phyloP scores from a whole-genome alignment of 169 alveolate species.

The Plasmodium vinckei region DNA sequence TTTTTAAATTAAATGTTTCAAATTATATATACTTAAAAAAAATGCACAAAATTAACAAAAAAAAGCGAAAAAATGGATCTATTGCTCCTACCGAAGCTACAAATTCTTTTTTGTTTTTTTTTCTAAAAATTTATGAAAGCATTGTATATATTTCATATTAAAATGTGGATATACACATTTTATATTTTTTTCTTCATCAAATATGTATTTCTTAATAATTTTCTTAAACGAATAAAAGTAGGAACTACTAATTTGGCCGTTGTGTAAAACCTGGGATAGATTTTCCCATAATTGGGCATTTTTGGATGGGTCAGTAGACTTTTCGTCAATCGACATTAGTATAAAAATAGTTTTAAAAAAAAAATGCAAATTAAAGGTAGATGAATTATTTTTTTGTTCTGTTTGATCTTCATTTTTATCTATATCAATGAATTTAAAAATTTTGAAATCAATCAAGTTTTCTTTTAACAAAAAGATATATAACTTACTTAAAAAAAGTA shows the following conservation, averaged over 20 bases:
- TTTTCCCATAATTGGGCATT: constrained; percentile 38
- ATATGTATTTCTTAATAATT: constrained; percentile 68
- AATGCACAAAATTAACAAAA: no score
- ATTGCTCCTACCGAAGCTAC: no score
- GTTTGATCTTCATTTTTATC: constrained; percentile 10
- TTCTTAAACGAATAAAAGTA: constrained; percentile 19
- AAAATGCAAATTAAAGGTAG: constrained; percentile 17
- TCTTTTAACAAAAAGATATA: constrained; percentile 42
- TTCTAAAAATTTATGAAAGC: constrained; percentile 28
- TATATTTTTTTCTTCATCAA: constrained; percentile 55
- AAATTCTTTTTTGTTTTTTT: neutral
- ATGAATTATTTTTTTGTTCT: neutral
- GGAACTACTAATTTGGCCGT: constrained; percentile 7
- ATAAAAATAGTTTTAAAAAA: constrained; percentile 67
- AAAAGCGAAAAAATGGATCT: no score
- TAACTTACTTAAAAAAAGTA: constrained; percentile 55
- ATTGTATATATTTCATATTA: constrained; percentile 42
- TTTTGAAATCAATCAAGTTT: constrained; percentile 42
- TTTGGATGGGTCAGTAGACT: neutral
- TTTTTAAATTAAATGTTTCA: no score
- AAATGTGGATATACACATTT: constrained; percentile 42
- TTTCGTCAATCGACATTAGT: constrained; percentile 35
- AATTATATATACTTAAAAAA: no score
- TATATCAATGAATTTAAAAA: constrained; percentile 57
- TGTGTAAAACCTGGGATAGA: constrained; percentile 15